These are phyloP conservation scores for Boletus subcaerulescens DNA, from an alignment of 768 basidiomycete species.

Conservation along the genomic window DNA sequence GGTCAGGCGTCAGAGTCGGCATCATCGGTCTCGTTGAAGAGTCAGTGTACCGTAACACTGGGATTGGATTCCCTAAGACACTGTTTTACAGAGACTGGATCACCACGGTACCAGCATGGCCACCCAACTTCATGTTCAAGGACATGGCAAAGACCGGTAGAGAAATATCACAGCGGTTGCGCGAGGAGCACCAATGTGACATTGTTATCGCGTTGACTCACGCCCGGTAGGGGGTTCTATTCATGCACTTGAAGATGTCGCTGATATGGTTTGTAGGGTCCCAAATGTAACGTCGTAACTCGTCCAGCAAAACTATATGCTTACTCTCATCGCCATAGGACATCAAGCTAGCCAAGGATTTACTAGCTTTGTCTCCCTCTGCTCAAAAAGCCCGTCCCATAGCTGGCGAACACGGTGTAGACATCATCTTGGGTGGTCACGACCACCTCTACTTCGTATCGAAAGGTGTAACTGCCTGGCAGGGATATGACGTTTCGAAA, in stretches of 20 bases:
- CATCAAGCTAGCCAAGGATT: constrained; percentile 62
- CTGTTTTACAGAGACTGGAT: constrained; percentile 74
- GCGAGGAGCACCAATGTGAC: constrained; percentile 73
- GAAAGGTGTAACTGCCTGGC: constrained; percentile 64
- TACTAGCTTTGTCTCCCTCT: constrained; percentile 57
- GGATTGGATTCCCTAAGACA: background rate
- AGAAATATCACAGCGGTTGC: constrained; percentile 69
- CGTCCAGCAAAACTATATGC: background rate
- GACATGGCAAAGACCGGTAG: constrained; percentile 72
- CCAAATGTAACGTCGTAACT: constrained; percentile 26
- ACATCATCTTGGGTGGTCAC: constrained; percentile 84
- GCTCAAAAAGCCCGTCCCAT: constrained; percentile 45
- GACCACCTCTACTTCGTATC: constrained; percentile 82
- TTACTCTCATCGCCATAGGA: constrained; percentile 46
- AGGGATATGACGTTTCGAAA: constrained; percentile 52
- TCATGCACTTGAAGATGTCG: background rate
- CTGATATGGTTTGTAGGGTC: constrained; percentile 20
- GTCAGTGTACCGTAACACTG: constrained; percentile 37
- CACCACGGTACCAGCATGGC: constrained; percentile 83
- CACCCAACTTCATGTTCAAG: constrained; percentile 68
- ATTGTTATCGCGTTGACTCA: constrained; percentile 86
- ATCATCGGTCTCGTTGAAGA: constrained; percentile 86
- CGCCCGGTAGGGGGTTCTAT: constrained; percentile 48
- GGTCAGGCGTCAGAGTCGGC: constrained; percentile 69
- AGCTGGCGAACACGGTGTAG: constrained; percentile 65